phyloP scores from a whole-genome alignment of 2,329 filamentous ascomycete genomes.

The Paracoccidioides brasiliensis region DNA sequence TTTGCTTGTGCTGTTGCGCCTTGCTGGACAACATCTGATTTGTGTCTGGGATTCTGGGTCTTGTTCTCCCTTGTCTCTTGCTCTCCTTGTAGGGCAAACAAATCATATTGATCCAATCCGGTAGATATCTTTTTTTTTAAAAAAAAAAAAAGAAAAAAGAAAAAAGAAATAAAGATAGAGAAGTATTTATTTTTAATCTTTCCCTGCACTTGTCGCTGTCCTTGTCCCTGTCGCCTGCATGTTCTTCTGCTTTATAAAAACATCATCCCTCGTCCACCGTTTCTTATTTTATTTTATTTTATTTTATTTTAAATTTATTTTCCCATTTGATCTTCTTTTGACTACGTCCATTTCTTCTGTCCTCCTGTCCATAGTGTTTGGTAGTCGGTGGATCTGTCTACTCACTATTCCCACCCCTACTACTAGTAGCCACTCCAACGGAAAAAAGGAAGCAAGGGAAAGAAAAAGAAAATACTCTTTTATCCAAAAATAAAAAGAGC shows the following conservation, averaged over 20 bases:
- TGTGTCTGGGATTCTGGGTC: no score
- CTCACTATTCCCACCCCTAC: no score
- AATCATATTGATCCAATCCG: not conserved
- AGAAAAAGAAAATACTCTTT: not conserved
- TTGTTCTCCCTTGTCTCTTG: not conserved
- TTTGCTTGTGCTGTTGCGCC: not conserved
- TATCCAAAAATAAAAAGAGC: not conserved
- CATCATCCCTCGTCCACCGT: not conserved
- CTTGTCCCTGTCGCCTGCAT: not conserved
- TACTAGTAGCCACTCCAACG: no score
- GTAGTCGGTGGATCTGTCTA: no score
- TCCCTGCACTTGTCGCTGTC: not conserved
- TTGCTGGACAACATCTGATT: not conserved
- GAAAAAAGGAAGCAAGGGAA: not conserved
- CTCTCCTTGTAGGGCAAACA: not conserved
- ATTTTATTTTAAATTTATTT: not conserved
- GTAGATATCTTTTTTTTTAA: not conserved
- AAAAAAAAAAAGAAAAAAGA: no score
- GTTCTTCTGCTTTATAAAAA: not conserved
- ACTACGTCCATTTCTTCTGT: no score
- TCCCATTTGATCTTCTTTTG: not conserved
- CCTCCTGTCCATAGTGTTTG: no score
- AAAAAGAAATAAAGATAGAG: no score
- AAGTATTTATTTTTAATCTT: no score
- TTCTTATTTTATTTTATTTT: not conserved